Evolutionary conservation across 2,329 filamentous ascomycete species (phyloP), one percentile per base, ranked within the genome.

Genomic region (Nakataea oryzae): DNA sequence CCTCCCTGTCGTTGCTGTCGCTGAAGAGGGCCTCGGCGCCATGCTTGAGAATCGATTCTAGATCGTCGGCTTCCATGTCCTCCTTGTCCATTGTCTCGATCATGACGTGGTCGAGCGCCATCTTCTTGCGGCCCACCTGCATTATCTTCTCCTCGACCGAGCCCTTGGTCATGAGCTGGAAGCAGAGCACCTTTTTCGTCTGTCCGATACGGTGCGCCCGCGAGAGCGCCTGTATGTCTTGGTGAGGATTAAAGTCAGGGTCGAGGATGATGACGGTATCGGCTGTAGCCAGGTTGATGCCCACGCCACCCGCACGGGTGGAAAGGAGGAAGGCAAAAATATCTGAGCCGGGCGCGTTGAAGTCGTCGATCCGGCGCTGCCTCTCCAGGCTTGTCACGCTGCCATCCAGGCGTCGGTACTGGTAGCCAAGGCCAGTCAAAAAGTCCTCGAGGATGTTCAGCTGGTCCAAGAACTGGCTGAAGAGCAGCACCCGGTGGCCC

Each of bases 201-300:
- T 99, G 96, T 0, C 96, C 96, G 65, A 99, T 97, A 29, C 95
- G 88, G 74, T 99, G 95, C 24, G 93, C 95, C 66, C 96, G 87
- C 32, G 93, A 96, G 32, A 99, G 81, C 0, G 95, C 95, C 73
- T 99, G 95, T 54, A 99, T 89, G 70, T 99, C 96, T 74, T 99
- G 95, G 70, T 99, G 95, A 0, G 95, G 95, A 65, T 99, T 99
- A 79, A 96, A 97, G 71, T 99, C 95, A 0, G 91, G 91, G 69
- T 99, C 93, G 67, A 97, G 86, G 66, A 99, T 97, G 66, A 99
- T 97, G 64, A 99, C 96, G 0, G 95, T 99, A 70, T 99, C 95
- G 3, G 95, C 95, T 9, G 93, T 96, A 0, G 95, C 95, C 62
- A 99, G 81, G 71, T 99, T 99, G 78, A 99, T 99, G 21, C 95